Evolutionary conservation across 352 stramenopile genomes (phyloP).

Genomic region (Globisporangium apiculatum): DNA sequence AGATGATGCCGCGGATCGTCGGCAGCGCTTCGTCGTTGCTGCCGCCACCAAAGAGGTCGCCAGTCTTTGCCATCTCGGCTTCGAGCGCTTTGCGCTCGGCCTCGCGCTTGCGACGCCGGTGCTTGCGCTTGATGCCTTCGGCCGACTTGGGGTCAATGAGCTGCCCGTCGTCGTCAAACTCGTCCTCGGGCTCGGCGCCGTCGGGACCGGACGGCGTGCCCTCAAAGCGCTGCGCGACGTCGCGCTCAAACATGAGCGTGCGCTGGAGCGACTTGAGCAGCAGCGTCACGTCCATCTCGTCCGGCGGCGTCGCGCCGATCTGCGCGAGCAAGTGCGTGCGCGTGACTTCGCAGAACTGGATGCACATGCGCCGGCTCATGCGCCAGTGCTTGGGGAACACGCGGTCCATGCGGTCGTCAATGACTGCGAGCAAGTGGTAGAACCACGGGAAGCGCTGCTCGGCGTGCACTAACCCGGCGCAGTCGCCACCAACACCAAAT

Average conservation of each 20-base stretch:
- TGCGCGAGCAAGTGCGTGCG: conserved; percentile 61
- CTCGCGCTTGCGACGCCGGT: conserved; percentile 69
- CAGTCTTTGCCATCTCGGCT: conserved; percentile 56
- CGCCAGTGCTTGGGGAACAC: conserved; percentile 97
- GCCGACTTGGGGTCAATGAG: conserved; percentile 65
- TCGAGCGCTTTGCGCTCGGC: conserved; percentile 57
- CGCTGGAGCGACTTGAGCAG: conserved; percentile 67
- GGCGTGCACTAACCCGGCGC: conserved; percentile 42
- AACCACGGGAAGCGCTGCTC: conserved; percentile 79
- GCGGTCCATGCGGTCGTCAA: conserved; percentile 82
- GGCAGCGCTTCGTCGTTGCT: conserved; percentile 48
- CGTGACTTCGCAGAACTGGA: conserved; percentile 90
- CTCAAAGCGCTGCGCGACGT: conserved; percentile 67
- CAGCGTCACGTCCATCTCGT: conserved; percentile 70
- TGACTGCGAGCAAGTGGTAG: conserved; percentile 59
- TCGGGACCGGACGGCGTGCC: conserved; percentile 20
- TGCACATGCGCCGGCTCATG: conserved; percentile 90
- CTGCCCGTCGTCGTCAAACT: conserved; percentile 69
- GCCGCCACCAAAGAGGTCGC: conserved; percentile 23
- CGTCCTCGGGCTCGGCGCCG: conserved; percentile 43
- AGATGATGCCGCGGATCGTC: conserved; percentile 82
- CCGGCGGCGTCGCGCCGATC: conserved; percentile 53
- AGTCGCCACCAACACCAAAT: conserved; percentile 56
- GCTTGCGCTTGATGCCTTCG: conserved; percentile 68
- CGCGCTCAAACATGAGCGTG: conserved; percentile 74